These are phyloP conservation scores for Filobasidium wieringae DNA, from an alignment of 768 basidiomycete genomes.

Conservation along the genomic window DNA sequence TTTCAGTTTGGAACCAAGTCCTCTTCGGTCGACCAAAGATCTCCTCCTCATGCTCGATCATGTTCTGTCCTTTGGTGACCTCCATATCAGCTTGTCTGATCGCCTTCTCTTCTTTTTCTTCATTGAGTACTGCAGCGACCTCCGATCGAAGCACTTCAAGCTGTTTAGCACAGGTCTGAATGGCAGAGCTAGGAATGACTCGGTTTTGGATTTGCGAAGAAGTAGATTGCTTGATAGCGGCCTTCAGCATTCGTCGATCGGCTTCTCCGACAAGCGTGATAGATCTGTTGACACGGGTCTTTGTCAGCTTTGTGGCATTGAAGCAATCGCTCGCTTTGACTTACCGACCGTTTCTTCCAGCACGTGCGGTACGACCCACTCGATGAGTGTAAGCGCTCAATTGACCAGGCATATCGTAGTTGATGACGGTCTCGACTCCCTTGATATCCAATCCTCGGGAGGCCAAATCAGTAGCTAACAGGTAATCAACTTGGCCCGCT, in stretches of 20 bases:
- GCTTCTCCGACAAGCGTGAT: constrained; percentile 91
- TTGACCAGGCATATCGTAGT: constrained; percentile 95
- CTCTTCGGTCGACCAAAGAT: constrained; percentile 86
- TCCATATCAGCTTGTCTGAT: constrained; percentile 91
- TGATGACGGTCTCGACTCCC: constrained; percentile 92
- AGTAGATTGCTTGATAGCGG: constrained; percentile 76
- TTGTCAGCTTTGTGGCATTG: neutral
- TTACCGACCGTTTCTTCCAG: constrained; percentile 80
- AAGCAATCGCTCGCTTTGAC: constrained; percentile 25
- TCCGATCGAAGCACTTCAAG: constrained; percentile 63
- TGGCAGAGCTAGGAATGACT: constrained; percentile 63
- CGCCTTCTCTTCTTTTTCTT: constrained; percentile 95
- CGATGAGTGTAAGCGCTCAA: constrained; percentile 90
- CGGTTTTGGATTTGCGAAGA: constrained; percentile 75
- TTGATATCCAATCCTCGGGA: constrained; percentile 94
- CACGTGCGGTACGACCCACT: constrained; percentile 92
- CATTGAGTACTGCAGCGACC: constrained; percentile 63
- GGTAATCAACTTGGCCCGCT: constrained; percentile 72
- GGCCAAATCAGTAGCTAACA: constrained; percentile 93
- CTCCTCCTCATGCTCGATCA: constrained; percentile 83
- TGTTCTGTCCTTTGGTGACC: constrained; percentile 82
- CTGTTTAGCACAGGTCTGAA: constrained; percentile 58
- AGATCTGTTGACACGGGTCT: constrained; percentile 47
- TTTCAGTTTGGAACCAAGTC: constrained; percentile 93
- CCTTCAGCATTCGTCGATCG: constrained; percentile 92